Evolutionary conservation across 179 eudicot species (phyloP).

Genomic region (Gypsophila paniculata): DNA sequence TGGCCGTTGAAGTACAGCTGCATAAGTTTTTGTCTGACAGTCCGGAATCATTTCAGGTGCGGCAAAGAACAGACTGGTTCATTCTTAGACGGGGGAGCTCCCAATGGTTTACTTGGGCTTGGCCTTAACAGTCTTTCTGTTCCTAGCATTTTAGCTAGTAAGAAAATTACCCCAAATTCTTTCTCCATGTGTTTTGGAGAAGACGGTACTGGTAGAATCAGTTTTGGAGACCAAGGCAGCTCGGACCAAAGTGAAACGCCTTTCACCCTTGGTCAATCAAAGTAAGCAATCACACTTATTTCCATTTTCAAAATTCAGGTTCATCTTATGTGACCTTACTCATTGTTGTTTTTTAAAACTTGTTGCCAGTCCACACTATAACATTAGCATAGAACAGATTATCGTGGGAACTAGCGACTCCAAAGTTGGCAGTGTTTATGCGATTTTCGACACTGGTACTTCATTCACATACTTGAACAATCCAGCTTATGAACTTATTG

Average conservation of each 20-base stretch:
- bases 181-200: conserved; percentile 93
- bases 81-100: conserved; percentile 82
- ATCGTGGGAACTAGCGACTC: conserved; percentile 50
- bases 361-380: conserved; percentile 58
- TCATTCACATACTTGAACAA: conserved; percentile 77
- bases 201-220: conserved; percentile 72
- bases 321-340: too few relatives aligned
- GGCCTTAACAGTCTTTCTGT: conserved; percentile 72
- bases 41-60: conserved; percentile 60
- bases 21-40: not conserved
- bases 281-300: conserved; percentile 59
- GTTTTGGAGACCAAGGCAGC: conserved; percentile 88
- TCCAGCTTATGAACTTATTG: conserved; percentile 67
- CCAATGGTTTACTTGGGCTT: conserved; percentile 92
- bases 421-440: conserved; percentile 39
- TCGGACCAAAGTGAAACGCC: conserved; percentile 74
- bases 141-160: conserved; percentile 72
- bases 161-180: conserved; percentile 68
- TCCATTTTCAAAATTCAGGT: too few relatives aligned
- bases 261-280: conserved; percentile 39
- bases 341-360: too few relatives aligned
- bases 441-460: conserved; percentile 88
- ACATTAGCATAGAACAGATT: conserved; percentile 53
- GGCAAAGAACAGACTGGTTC: conserved; percentile 80
- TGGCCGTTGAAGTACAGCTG: not conserved